Evolutionary conservation across 768 basidiomycete species (phyloP), one percentile per base, ranked within the genome.

Genomic region (Tephrocybe sp.): DNA sequence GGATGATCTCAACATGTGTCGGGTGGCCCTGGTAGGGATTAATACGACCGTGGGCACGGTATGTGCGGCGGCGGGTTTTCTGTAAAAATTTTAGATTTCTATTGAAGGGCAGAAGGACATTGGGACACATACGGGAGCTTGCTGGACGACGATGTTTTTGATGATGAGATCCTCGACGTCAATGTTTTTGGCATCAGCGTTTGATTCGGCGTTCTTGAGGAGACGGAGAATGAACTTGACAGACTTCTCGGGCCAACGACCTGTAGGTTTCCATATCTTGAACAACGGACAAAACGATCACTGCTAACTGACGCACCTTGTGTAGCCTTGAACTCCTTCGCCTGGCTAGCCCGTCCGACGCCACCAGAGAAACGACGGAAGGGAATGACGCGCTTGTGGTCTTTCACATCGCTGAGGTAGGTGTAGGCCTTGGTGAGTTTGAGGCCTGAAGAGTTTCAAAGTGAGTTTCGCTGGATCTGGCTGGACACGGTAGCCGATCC

Each of bases 221-320:
- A 99, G 84, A 59, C 91, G 86, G 55, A 87, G 79, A 68, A 99
- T 87, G 81, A 94, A 96, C 71, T 89, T 88, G 73, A 97, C 85
- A 43, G 93, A 98, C 77, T 99, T 98, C 78, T 92, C 95, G 68
- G 97, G 97, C 97, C 97, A 98, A 68, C 97, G 96, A 86, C 97
- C 96, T 98, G 60, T 2, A 9, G 0, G 25, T 2, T 36, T 36
- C 18, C 8, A 34, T 11, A 25, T 19, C 45, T 49, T 52, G 30
- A 45, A 21, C 51, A 32, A 13, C 19, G n/a, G 36, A 26, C n/a
- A 37, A 18, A 12, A n/a, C 16, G 38, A 16, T 8, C 9, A 39
- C 18, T 38, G 28, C 18, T 15, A 27, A 41, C 31, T 35, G 28
- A 78, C 87, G 58, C 69, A 92, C 95, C 95, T 76, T 97, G 92